Base-by-base conservation (phyloP, 352 stramenopile species). In the Globisporangium nagaii region DNA sequence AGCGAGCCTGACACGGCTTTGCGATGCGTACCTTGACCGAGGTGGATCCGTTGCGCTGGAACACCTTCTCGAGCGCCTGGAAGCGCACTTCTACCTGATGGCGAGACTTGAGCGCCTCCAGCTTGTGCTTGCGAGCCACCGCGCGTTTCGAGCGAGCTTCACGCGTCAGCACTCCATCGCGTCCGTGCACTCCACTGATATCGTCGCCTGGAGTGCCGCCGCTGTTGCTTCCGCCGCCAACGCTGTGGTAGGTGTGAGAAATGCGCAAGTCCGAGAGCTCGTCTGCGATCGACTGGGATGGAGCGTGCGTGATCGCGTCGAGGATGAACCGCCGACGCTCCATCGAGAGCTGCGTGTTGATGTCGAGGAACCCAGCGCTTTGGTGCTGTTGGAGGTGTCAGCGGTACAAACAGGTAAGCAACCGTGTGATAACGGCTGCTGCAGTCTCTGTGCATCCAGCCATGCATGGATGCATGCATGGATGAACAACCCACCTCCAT, bases 301-400 rank as follows among this genome's bases (percentile, higher is more conserved):
- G 76, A 30, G 68, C 63, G 22, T 65, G 76, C 15, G 76, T 91
- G 54, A 91, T 89, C 19, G 76, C 77, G 20, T 86, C 70, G 1
- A 91, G 66, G 43, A 91, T 88, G 43, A 91, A 91, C 1, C 70
- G 66, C 3, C 78, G 47, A 10, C 81, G 68, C 53, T 91, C 81
- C 72, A 89, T 88, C 0, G 78, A 89, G 6, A 91, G 48, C 36
- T 91, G 81, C 7, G 81, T 89, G 41, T 89, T 89, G 56, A 88
- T 87, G 11, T 86, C 78, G 11, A 91, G 58, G 28, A 87, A 86
- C 0, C 81, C 78, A 27, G 69, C 66, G 49, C 75, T 88, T 53
- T 91, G 81, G 19, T 85, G 75, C 79, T 88, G 43, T 22, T 11
- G 40, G 66, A 13, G 27, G 17, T n/a, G 44, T 59, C 22, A 56